Percentiles rank a stretch among this genome's conserved stretches.
Conservation (phyloP, 192 early-diverging fungal genomes). For the Geranomyces michiganensis region DNA sequence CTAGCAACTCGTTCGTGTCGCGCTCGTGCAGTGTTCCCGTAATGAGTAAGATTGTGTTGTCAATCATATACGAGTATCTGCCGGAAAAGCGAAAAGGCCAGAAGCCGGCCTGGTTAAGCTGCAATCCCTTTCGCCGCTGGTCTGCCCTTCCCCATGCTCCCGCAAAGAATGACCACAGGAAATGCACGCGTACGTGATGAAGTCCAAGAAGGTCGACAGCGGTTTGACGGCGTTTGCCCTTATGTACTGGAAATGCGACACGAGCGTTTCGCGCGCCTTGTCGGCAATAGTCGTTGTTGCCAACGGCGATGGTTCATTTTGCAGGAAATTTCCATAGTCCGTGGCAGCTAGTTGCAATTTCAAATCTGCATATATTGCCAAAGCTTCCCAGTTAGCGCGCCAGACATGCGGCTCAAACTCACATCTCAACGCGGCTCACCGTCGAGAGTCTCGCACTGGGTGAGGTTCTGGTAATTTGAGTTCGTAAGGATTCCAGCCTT, state of each 20-base stretch:
- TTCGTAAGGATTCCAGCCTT: slow-evolving; percentile 80
- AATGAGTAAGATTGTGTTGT: slow-evolving; percentile 97
- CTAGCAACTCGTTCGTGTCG: slow-evolving; percentile 95
- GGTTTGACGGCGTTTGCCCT: slow-evolving; percentile 80
- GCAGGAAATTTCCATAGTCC: slow-evolving; percentile 91
- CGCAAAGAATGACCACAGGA: slow-evolving; percentile 13
- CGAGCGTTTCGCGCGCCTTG: slow-evolving; percentile 84
- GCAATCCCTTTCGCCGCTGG: neutral
- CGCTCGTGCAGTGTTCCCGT: slow-evolving; percentile 98
- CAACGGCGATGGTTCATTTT: slow-evolving; percentile 95
- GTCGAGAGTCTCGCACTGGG: slow-evolving; percentile 97
- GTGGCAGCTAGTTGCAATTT: slow-evolving; percentile 93
- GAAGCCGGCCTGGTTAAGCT: neutral
- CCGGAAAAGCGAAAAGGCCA: neutral
- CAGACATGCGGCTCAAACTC: too few species aligned
- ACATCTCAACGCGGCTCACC: too few species aligned
- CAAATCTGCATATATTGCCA: slow-evolving; percentile 66
- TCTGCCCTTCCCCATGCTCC: neutral
- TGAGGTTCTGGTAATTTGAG: slow-evolving; percentile 89
- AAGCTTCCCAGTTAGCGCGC: neutral
- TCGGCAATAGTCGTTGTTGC: slow-evolving; percentile 91
- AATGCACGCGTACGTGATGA: slow-evolving; percentile 74
- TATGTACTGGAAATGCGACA: slow-evolving; percentile 93
- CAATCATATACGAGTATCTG: slow-evolving; percentile 98
- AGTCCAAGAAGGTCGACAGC: slow-evolving; percentile 91